A percentile compares a stretch with the other conserved stretches of the same genome.
Conservation (phyloP, 805 yeast genomes). For the Myxozyma mucilagina region DNA sequence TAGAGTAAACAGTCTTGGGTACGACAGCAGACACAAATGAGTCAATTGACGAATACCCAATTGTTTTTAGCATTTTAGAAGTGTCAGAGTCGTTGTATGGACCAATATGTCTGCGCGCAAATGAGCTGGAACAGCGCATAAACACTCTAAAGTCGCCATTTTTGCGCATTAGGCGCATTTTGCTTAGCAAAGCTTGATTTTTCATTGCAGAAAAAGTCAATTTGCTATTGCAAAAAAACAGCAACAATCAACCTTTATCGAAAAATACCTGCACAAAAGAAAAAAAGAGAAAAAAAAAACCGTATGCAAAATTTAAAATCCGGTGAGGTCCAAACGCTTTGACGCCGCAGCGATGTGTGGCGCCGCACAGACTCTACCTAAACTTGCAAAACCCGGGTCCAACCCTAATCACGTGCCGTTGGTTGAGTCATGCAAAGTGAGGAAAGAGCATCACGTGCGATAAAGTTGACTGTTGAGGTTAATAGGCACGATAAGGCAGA, state of each 20-base stretch:
- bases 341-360: constrained; percentile 7
- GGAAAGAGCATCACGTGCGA: not conserved
- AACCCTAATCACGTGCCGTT: not conserved
- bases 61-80: constrained; percentile 58
- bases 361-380: not conserved
- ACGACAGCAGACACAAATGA: constrained; percentile 71
- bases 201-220: too few relatives aligned
- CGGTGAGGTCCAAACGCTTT: not conserved
- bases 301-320: too few relatives aligned
- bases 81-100: constrained; percentile 64
- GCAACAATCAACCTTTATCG: too few relatives aligned
- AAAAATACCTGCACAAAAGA: too few relatives aligned
- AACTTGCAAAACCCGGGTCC: not conserved
- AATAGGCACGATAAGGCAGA: not conserved
- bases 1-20: constrained; percentile 71
- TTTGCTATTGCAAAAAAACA: too few relatives aligned
- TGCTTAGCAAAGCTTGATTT: too few relatives aligned
- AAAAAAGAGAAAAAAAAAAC: too few relatives aligned
- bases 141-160: too few relatives aligned
- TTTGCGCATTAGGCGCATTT: too few relatives aligned
- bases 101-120: constrained; percentile 89
- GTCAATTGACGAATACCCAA: constrained; percentile 68
- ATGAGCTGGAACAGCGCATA: constrained; percentile 46
- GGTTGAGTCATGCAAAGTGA: not conserved
- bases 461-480: not conserved